Base-by-base conservation (phyloP, 1,139 yeast genomes). In the Diutina sp. region DNA sequence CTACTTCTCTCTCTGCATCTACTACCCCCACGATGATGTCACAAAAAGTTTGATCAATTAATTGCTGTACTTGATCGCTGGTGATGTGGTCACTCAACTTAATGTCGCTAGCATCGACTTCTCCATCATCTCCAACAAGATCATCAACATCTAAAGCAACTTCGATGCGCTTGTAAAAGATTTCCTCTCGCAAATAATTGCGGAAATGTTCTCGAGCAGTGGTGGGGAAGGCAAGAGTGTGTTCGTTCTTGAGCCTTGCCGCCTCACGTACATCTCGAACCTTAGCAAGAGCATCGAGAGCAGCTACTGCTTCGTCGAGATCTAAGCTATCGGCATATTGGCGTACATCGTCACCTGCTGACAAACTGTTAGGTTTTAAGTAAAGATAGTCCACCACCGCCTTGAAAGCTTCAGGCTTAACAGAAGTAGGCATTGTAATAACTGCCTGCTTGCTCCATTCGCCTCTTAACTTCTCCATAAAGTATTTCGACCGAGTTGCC, bases 341-440 rank as follows among this genome's bases (percentile, higher is more conserved):
- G 3, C 65, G 59, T 38, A 83, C 61, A 4, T 66, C 58, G 5
- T 55, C 58, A n/a, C 8, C 28, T 3, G 41, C 35, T 1, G 18
- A 67, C 46, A 68, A 62, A 47, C 55, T 59, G 57, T 72, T 75
- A 0, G 75, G 68, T 57, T 70, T 64, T 54, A 85, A 67, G 63
- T 86, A 86, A 2, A 84, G 61, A 61, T 79, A 81, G 55, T 81
- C 78, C 2, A 83, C 64, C 3, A 83, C 66, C 18, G 72, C 65
- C 38, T 68, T 65, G 59, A 81, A 72, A 0, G 70, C 70, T 8
- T 48, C 57, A 0, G 67, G 67, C 28, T 66, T 66, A 2, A 66
- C 58, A 2, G 62, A 50, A 0, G 58, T 21, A 0, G 69, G 67
- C 66, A 73, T 63, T 2, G 64, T 64, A 7, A 73, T 62, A 9